Conservation (phyloP, 805 yeast species). For the Candida dendrica region DNA sequence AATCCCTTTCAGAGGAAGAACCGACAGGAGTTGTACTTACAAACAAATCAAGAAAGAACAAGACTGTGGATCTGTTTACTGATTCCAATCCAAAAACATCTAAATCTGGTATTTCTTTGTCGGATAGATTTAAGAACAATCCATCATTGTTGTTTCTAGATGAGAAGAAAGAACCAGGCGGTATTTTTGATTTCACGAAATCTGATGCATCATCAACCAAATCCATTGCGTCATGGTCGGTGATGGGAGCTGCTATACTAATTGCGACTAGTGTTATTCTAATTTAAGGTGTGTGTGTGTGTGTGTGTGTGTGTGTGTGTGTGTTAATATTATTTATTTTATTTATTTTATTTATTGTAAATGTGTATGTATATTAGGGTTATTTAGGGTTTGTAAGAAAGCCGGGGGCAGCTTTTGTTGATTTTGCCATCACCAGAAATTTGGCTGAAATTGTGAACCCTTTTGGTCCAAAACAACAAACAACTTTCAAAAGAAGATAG, state of each 20-base stretch:
- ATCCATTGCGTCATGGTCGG: neutral
- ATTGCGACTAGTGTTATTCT: slow-evolving; percentile 2
- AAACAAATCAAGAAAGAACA: too few species aligned
- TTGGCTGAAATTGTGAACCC: neutral
- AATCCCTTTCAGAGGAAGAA: too few species aligned
- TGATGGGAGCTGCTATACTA: slow-evolving; percentile 1
- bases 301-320: too few species aligned
- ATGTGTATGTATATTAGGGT: too few species aligned
- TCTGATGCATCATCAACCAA: neutral
- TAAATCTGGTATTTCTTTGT: neutral
- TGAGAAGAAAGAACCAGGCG: neutral
- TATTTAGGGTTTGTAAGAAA: neutral
- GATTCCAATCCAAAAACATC: too few species aligned
- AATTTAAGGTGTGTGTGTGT: too few species aligned
- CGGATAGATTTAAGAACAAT: neutral
- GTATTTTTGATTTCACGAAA: slow-evolving; percentile 1
- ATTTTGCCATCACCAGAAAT: neutral
- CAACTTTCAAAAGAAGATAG: neutral
- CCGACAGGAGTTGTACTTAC: too few species aligned
- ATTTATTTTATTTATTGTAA: neutral
- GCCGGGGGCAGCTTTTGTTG: neutral
- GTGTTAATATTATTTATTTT: neutral
- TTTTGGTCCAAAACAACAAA: neutral
- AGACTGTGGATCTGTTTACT: too few species aligned
- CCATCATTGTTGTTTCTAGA: neutral